Conservation (phyloP, 1,139 yeast species). For the Ogataea hybrid region DNA sequence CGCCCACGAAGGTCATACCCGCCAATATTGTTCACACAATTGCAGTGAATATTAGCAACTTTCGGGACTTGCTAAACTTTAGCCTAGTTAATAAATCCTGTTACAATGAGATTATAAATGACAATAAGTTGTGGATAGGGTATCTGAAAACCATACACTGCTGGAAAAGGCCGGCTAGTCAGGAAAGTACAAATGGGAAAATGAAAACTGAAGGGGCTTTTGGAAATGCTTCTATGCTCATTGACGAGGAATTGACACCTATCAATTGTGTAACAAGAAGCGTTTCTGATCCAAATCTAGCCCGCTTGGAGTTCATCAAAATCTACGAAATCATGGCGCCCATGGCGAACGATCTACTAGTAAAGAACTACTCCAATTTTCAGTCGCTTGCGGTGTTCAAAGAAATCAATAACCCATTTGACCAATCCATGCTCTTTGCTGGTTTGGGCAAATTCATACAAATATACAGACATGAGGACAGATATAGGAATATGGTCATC, state of each 20-base stretch:
- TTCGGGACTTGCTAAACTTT: slow-evolving; percentile 35
- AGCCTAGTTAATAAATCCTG: slow-evolving; percentile 36
- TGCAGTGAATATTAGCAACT: slow-evolving; percentile 15
- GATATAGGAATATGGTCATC: slow-evolving; percentile 35
- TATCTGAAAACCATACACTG: slow-evolving; percentile 48
- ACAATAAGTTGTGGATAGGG: slow-evolving; percentile 47
- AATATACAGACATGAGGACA: slow-evolving; percentile 35
- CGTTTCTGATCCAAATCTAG: slow-evolving; percentile 40
- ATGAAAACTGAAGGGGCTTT: too few relatives aligned
- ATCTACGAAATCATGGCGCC: slow-evolving; percentile 44
- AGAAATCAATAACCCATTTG: slow-evolving; percentile 46
- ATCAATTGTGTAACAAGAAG: slow-evolving; percentile 28
- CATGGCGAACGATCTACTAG: slow-evolving; percentile 45
- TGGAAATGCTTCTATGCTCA: not conserved
- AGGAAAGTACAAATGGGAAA: too few relatives aligned
- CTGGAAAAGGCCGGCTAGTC: slow-evolving; percentile 34
- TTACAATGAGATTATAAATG: slow-evolving; percentile 32
- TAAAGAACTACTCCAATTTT: slow-evolving; percentile 46
- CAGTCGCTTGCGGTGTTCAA: slow-evolving; percentile 46
- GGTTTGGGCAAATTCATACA: slow-evolving; percentile 34
- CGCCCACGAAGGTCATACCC: slow-evolving; percentile 13
- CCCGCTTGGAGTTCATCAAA: slow-evolving; percentile 43
- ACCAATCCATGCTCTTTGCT: slow-evolving; percentile 42
- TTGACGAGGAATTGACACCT: slow-evolving; percentile 22
- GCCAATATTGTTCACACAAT: slow-evolving; percentile 20